Base-by-base conservation (phyloP, 225 moss, liverwort and hornwort species). In the Anthoceros angustus region DNA sequence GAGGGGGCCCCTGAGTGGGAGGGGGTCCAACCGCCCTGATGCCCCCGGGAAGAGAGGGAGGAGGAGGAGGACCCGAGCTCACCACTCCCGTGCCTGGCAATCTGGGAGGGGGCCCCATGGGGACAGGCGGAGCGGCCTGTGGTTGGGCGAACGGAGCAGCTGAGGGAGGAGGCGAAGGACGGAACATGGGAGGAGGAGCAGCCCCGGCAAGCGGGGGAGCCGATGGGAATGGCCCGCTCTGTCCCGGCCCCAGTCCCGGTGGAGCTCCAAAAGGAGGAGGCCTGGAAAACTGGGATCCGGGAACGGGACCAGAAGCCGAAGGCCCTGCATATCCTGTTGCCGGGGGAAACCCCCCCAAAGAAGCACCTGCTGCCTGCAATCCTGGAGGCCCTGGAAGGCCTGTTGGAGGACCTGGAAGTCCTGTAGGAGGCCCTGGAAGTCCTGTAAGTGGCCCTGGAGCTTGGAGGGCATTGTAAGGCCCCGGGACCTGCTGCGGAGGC, bases 31-130 rank as follows among this genome's bases (percentile, higher is more conserved):
- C 55, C 55, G 23, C 7, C 23, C n/a, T 55, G 23, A 18, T 12
- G 23, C 55, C 55, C 23, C 55, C 55, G n/a, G 55, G n/a, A 15
- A 55, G n/a, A 18, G 55, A 55, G 6, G 71, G 78, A 11, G 88
- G 80, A 6, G 80, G 80, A 46, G 87, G 79, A 41, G 75, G 71
- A 63, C 60, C 73, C 66, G 66, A 42, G 48, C 71, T 80, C 69
- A 21, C 64, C 23, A 21, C 66, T 26, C 66, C 50, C 41, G 73
- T 20, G 23, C 70, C 63, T 61, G 76, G 76, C 67, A 41, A 62
- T 68, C 71, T 73, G 12, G 76, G 70, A 62, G 78, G 67, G 12
- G 66, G 32, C 41, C 76, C 76, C 71, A 74, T 62, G 12, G 73
- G 62, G 15, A 42, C 43, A 41, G 66, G 24, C 10, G 40, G 16